Conservation (phyloP, 768 basidiomycete genomes). For the Boletus eberwhitei region DNA sequence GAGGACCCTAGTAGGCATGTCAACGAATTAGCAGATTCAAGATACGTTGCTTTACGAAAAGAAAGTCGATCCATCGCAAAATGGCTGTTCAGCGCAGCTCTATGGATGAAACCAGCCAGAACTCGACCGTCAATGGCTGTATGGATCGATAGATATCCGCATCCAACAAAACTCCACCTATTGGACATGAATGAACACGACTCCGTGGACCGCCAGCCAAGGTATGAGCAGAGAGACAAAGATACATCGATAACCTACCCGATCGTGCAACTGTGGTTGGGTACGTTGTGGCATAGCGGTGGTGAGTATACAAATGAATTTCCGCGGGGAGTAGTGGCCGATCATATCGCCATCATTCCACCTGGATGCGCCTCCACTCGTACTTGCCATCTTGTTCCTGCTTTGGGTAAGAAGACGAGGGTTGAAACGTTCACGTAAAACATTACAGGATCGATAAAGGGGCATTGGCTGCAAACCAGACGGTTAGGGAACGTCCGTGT, state of each 20-base stretch:
- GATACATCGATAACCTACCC: background rate
- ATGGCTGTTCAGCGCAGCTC: background rate
- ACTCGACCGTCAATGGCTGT: background rate
- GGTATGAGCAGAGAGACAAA: background rate
- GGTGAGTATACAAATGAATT: background rate
- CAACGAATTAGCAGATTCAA: background rate
- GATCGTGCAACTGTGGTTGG: background rate
- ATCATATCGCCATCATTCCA: slow-evolving; percentile 1
- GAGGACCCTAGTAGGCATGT: background rate
- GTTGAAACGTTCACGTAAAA: background rate
- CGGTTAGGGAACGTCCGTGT: background rate
- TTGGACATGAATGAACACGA: background rate
- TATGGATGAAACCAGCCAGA: background rate
- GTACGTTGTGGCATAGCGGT: background rate
- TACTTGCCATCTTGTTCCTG: background rate
- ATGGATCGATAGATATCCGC: background rate
- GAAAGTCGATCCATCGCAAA: background rate
- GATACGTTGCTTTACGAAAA: background rate
- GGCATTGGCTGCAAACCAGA: background rate
- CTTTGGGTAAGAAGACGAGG: slow-evolving; percentile 3
- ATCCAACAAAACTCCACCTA: background rate
- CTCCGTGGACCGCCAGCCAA: background rate
- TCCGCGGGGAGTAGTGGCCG: background rate
- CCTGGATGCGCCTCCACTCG: background rate
- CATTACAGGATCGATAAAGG: background rate